Conservation (phyloP, 306 rosid species). For the Rosa multiflora region DNA sequence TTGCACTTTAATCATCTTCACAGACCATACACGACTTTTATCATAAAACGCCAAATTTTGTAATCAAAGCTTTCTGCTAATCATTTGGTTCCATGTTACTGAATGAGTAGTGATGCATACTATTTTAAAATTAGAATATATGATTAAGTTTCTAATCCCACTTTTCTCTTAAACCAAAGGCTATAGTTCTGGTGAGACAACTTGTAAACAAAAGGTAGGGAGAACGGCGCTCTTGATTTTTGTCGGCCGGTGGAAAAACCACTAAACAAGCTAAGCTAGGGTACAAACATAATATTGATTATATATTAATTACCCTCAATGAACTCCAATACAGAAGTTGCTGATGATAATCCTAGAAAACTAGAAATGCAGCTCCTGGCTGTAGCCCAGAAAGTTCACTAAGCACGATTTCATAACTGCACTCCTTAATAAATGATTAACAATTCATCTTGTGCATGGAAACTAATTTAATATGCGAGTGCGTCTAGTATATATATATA, state of each 20-base stretch:
- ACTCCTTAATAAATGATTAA: background rate
- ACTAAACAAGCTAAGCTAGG: conserved; percentile 30
- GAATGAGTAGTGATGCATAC: conserved; percentile 18
- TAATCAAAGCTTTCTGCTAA: conserved; percentile 10
- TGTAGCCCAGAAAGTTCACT: background rate
- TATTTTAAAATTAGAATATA: background rate
- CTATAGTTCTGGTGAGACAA: conserved; percentile 20
- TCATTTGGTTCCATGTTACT: conserved; percentile 33
- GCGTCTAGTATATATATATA: background rate
- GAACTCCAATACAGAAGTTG: background rate
- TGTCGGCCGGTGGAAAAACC: conserved; percentile 65
- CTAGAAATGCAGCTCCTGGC: background rate
- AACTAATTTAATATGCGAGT: background rate
- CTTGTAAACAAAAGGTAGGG: conserved; percentile 26
- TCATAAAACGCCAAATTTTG: conserved; percentile 5
- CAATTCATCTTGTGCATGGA: background rate
- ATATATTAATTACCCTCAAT: background rate
- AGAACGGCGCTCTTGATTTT: conserved; percentile 42
- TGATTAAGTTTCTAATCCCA: conserved; percentile 15
- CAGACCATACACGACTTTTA: background rate
- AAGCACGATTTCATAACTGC: background rate
- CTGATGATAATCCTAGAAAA: background rate
- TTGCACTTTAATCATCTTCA: conserved; percentile 11
- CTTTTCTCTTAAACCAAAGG: conserved; percentile 32
- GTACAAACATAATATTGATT: background rate